Base-by-base conservation (phyloP, 1,284 basidiomycete genomes). In the Cutaneotrichosporon daszewskae region DNA sequence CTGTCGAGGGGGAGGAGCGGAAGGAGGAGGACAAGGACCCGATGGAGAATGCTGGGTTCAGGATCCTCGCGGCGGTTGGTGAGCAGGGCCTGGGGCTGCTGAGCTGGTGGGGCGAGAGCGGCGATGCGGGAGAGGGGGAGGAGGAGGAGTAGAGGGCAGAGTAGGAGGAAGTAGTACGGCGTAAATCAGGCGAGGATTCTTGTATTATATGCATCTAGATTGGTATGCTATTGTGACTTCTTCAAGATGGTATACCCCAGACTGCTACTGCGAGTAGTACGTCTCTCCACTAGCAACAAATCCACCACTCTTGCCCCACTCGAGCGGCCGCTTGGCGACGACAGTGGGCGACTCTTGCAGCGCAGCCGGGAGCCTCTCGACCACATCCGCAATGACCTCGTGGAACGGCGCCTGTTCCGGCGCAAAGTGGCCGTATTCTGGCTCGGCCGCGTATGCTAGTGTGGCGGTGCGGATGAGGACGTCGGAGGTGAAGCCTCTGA, bases 11-110 rank as follows among this genome's bases (percentile, higher is more conserved):
- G 14, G 55, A 90, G 87, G 37, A 23, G 24, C 24, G 38, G 10
- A 36, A 33, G 18, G 50, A 45, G 20, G 43, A 43, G 14, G 36
- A 42, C 13, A 39, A 48, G 29, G 50, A 48, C 31, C 46, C 50
- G 26, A 40, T 37, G 18, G 37, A 40, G 22, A 34, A 27, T 17
- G 50, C 50, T 6, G 46, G 46, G 16, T 52, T 40, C 32, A 40
- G 46, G 11, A 38, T 52, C 37, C 32, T 48, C 12, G 88, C 83
- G 44, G 88, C 88, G 4, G 90, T 95, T 53, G 80, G 81, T 5
- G 91, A 92, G 64, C 85, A 89, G 60, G 92, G 92, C 1, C 72
- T 94, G 4, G 92, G 91, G 0, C 58, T 76, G 9, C 62, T 75
- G 6, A 72, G 69, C 7, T 79, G 78, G 78, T 79, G 77, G 77